These are phyloP conservation scores for Aspergillus fischeri DNA, from an alignment of 2,329 filamentous ascomycete species.

Conservation along the genomic window DNA sequence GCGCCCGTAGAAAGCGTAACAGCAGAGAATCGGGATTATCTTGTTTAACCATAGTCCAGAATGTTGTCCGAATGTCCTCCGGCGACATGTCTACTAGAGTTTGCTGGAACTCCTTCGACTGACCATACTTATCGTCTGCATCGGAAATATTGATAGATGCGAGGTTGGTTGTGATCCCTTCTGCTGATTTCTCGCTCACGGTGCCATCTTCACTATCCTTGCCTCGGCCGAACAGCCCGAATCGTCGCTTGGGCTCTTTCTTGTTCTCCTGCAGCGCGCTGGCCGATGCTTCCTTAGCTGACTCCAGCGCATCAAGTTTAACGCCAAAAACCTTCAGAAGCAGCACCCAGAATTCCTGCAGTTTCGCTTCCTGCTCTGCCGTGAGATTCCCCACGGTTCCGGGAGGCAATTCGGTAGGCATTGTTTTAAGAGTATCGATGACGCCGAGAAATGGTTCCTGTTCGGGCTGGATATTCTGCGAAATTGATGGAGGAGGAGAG, in stretches of 20 bases:
- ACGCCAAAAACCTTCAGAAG: conserved; percentile 74
- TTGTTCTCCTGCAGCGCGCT: conserved; percentile 47
- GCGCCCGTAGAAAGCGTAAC: conserved; percentile 77
- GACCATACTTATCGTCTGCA: conserved; percentile 86
- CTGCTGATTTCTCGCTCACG: conserved; percentile 30
- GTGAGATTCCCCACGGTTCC: conserved; percentile 85
- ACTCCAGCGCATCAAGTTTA: conserved; percentile 24
- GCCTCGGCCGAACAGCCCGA: conserved; percentile 64
- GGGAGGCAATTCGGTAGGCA: conserved; percentile 29
- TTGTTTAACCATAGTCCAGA: conserved; percentile 94
- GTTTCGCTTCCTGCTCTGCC: conserved; percentile 79
- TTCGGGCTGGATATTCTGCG: conserved; percentile 12
- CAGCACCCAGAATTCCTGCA: conserved; percentile 79
- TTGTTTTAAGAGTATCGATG: conserved; percentile 35
- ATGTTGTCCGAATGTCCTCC: conserved; percentile 71
- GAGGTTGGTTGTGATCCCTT: conserved; percentile 36
- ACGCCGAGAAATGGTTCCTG: conserved; percentile 27
- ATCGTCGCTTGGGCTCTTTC: conserved; percentile 66
- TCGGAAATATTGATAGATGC: conserved; percentile 42
- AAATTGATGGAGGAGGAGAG: conserved; percentile 5
- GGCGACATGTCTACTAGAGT: conserved; percentile 72
- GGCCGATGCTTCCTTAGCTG: conserved; percentile 18
- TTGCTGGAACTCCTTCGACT: conserved; percentile 79
- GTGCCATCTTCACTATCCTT: conserved; percentile 47
- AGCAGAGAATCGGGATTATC: conserved; percentile 86